These are phyloP conservation scores for Fabrea salina DNA, from an alignment of 169 alveolate species.

Conservation along the genomic window DNA sequence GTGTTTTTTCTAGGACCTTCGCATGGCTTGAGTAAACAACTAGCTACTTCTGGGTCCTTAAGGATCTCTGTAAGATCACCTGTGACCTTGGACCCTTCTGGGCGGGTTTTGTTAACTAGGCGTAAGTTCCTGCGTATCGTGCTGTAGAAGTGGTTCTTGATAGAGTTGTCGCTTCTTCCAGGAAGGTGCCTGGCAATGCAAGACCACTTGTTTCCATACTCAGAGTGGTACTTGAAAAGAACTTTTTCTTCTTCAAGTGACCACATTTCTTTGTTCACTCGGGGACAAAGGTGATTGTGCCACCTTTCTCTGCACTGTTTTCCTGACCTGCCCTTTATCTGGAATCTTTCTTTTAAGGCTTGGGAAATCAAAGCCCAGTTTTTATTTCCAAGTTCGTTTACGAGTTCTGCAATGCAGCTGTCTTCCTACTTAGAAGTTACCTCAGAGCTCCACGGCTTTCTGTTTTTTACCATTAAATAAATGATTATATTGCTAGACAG, in stretches of 20 bases:
- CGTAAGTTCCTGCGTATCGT: neutral
- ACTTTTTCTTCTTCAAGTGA: slow-evolving; percentile 58
- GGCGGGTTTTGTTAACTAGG: neutral
- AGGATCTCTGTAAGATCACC: neutral
- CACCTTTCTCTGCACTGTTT: slow-evolving; percentile 69
- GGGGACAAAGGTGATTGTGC: slow-evolving; percentile 58
- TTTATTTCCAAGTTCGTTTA: slow-evolving; percentile 46
- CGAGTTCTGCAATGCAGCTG: slow-evolving; percentile 45
- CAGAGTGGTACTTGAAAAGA: slow-evolving; percentile 25
- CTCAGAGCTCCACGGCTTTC: slow-evolving; percentile 35
- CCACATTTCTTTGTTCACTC: slow-evolving; percentile 59
- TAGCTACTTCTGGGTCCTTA: neutral
- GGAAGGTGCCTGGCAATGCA: neutral
- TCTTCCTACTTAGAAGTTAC: slow-evolving; percentile 42
- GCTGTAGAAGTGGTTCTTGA: slow-evolving; percentile 1
- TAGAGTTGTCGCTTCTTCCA: neutral
- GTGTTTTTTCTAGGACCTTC: too few species aligned
- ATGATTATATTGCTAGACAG: too few species aligned
- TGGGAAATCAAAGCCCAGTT: slow-evolving; percentile 21
- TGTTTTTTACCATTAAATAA: too few species aligned
- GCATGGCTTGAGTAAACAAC: too few species aligned
- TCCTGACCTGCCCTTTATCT: slow-evolving; percentile 54
- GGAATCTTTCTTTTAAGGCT: neutral
- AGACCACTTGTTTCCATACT: neutral
- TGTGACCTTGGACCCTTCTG: neutral